phyloP scores from a whole-genome alignment of 768 basidiomycete genomes.

The Pulveroboletus sp. region DNA sequence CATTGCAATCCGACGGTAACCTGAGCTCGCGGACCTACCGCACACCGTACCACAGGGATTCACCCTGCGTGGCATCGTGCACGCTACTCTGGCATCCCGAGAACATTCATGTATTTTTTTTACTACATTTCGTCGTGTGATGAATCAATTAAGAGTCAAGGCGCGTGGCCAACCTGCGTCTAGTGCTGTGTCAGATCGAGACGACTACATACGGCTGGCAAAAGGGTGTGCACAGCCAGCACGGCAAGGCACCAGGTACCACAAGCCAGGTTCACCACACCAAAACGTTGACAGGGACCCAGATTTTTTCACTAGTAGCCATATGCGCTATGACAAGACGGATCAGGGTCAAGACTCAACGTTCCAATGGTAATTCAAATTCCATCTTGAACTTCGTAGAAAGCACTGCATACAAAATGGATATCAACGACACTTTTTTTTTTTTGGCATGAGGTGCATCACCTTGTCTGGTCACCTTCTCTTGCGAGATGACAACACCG shows the following conservation, averaged over 20 bases:
- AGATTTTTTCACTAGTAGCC: background rate
- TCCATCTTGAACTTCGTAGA: background rate
- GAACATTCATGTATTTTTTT: background rate
- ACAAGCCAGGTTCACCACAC: too few relatives aligned
- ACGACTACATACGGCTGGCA: slow-evolving; percentile 6
- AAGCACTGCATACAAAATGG: background rate
- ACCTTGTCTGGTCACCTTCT: slow-evolving; percentile 1
- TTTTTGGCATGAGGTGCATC: background rate
- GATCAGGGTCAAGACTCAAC: background rate
- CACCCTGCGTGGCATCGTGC: background rate
- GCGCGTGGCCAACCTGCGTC: slow-evolving; percentile 14
- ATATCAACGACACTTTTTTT: background rate
- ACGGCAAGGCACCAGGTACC: slow-evolving; percentile 24
- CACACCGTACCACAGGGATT: background rate
- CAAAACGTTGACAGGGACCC: background rate
- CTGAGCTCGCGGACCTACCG: background rate
- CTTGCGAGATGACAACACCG: slow-evolving; percentile 11
- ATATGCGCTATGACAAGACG: too few relatives aligned
- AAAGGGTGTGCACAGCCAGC: slow-evolving; percentile 16
- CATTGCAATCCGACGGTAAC: background rate
- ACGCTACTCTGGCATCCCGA: background rate
- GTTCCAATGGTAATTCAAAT: background rate
- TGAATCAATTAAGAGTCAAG: background rate
- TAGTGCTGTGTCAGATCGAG: background rate
- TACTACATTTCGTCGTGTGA: background rate